phyloP scores from a whole-genome alignment of 305 asterid species.

The Rubia balearica region DNA sequence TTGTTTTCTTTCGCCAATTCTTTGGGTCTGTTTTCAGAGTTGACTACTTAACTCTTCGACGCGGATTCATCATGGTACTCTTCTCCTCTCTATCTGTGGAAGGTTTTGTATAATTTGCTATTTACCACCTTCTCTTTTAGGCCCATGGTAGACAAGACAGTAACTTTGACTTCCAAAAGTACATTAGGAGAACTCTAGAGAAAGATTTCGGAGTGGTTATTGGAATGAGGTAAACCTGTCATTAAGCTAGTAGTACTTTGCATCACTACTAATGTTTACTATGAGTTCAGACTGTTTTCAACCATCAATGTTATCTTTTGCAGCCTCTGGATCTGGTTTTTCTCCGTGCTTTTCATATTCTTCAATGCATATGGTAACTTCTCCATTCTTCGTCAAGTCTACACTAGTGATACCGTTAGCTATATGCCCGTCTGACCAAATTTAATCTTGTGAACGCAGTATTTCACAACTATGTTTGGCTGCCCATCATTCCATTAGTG shows the following conservation, averaged over 20 bases:
- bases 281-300: background rate
- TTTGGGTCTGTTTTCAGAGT: slow-evolving; percentile 53
- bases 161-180: slow-evolving; percentile 56
- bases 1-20: slow-evolving; percentile 59
- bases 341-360: slow-evolving; percentile 72
- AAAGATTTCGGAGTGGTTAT: slow-evolving; percentile 58
- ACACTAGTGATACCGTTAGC: background rate
- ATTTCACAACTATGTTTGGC: slow-evolving; percentile 60
- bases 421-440: background rate
- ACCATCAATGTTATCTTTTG: slow-evolving; percentile 8
- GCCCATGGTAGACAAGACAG: slow-evolving; percentile 59
- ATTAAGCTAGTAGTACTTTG: background rate
- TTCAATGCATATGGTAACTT: slow-evolving; percentile 57
- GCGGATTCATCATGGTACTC: slow-evolving; percentile 59
- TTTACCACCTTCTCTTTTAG: slow-evolving; percentile 21
- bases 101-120: background rate
- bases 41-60: slow-evolving; percentile 68
- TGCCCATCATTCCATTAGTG: slow-evolving; percentile 65
- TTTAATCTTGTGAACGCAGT: slow-evolving; percentile 32
- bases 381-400: slow-evolving; percentile 5
- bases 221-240: slow-evolving; percentile 52
- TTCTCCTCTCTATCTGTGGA: slow-evolving; percentile 3
- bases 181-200: slow-evolving; percentile 50
- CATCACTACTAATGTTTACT: background rate
- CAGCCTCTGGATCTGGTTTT: slow-evolving; percentile 73